Percentiles rank a stretch among this genome's conserved stretches.
These are phyloP conservation scores for Calocybe gangraenosa DNA, from an alignment of 768 basidiomycete species.

Conservation along the genomic window DNA sequence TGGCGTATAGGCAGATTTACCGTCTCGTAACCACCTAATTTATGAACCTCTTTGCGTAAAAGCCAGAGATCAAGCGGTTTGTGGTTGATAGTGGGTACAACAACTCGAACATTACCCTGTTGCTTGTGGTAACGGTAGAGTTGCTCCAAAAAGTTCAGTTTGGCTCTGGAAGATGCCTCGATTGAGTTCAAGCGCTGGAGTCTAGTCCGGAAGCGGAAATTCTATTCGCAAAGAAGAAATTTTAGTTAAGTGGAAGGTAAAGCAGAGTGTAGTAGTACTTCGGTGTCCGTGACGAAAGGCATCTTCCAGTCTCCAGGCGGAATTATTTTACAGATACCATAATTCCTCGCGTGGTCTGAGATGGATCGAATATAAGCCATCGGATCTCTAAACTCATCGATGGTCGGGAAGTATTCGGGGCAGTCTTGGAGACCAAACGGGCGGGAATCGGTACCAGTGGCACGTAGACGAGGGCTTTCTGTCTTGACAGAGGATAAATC, in stretches of 20 bases:
- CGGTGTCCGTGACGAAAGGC: constrained; percentile 93
- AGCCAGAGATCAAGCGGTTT: constrained; percentile 93
- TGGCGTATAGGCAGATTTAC: constrained; percentile 41
- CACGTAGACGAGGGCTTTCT: constrained; percentile 39
- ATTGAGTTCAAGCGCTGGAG: constrained; percentile 94
- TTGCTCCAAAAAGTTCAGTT: constrained; percentile 96
- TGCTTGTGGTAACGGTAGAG: constrained; percentile 96
- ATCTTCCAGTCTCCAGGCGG: constrained; percentile 93
- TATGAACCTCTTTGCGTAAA: constrained; percentile 87
- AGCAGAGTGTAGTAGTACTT: constrained; percentile 52
- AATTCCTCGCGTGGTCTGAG: constrained; percentile 61
- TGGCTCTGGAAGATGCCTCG: constrained; percentile 94
- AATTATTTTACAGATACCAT: constrained; percentile 94
- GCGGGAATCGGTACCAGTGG: constrained; percentile 42
- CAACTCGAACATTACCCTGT: constrained; percentile 85
- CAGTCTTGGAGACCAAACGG: constrained; percentile 88
- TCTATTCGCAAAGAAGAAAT: constrained; percentile 36
- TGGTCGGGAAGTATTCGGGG: constrained; percentile 82
- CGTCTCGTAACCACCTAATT: constrained; percentile 81
- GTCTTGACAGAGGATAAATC: constrained; percentile 75
- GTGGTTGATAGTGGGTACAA: constrained; percentile 92
- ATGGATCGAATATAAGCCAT: constrained; percentile 90
- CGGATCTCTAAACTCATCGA: constrained; percentile 92
- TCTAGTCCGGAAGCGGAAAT: constrained; percentile 94
- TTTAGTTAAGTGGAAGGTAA: constrained; percentile 34